Conservation (phyloP, 2,329 filamentous ascomycete genomes). For the Penicillium sp. region DNA sequence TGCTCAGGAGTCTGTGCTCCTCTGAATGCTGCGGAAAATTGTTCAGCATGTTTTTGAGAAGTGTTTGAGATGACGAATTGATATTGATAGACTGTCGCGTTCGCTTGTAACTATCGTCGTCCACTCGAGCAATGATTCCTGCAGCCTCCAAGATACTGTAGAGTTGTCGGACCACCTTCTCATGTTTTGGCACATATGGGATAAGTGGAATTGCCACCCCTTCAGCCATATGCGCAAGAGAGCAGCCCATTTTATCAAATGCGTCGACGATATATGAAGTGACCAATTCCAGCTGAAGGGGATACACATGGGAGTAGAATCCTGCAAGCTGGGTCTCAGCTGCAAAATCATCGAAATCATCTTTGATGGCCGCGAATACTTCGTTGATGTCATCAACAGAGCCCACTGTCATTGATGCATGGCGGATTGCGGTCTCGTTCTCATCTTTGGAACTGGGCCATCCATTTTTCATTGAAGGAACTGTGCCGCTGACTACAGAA, state of each 20-base stretch:
- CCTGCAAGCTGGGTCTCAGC: background rate
- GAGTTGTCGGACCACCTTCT: background rate
- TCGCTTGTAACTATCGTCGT: background rate
- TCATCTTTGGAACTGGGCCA: too few species aligned
- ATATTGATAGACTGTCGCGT: too few species aligned
- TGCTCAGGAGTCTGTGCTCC: too few species aligned
- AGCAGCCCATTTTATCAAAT: background rate
- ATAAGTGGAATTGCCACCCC: too few species aligned
- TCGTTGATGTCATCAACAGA: too few species aligned
- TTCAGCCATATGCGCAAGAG: background rate
- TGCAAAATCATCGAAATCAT: background rate
- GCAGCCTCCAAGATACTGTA: background rate
- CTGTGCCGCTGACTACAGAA: too few species aligned
- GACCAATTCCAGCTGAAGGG: background rate
- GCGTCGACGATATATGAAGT: background rate
- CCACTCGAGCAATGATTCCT: background rate
- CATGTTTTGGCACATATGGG: background rate
- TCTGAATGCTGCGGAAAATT: too few species aligned
- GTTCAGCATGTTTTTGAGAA: too few species aligned
- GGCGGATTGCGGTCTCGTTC: too few species aligned
- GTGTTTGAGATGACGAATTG: too few species aligned
- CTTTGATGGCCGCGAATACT: background rate
- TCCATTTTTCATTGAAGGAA: too few species aligned
- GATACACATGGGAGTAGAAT: background rate
- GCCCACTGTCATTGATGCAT: too few species aligned